Conservation (phyloP, 768 basidiomycete genomes). For the Boletus rex-veris region DNA sequence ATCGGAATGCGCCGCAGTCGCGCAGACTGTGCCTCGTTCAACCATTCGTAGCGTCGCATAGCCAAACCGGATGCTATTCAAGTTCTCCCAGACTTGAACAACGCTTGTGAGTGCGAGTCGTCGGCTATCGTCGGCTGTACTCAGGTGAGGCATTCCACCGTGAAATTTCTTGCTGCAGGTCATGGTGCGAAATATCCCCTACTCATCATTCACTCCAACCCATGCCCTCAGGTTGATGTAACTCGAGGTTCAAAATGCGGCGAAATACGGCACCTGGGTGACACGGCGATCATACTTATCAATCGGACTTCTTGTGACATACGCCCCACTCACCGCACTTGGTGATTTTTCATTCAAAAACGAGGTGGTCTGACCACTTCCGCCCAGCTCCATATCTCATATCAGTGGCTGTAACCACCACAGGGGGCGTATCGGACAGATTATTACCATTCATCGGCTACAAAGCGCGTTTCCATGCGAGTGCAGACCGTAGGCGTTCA, state of each 20-base stretch:
- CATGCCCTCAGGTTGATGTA: constrained; percentile 10
- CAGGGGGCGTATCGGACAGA: constrained; percentile 5
- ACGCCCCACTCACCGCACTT: constrained; percentile 10
- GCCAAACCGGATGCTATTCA: background rate
- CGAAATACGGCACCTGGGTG: constrained; percentile 8
- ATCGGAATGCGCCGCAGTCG: background rate
- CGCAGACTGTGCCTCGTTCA: background rate
- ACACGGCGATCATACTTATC: constrained; percentile 25
- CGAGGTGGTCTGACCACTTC: constrained; percentile 9
- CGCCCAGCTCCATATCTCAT: constrained; percentile 11
- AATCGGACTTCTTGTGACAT: constrained; percentile 18
- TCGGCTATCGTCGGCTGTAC: constrained; percentile 3
- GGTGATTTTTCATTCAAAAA: constrained; percentile 27
- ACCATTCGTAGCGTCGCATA: background rate
- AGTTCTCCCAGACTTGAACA: background rate
- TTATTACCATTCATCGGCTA: constrained; percentile 2
- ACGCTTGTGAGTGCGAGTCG: background rate
- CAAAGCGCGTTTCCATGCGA: constrained; percentile 10
- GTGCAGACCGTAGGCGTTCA: constrained; percentile 1
- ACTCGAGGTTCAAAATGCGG: constrained; percentile 12
- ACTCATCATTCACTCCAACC: background rate
- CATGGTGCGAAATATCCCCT: background rate
- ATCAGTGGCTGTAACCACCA: constrained; percentile 9
- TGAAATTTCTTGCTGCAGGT: background rate
- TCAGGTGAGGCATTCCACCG: background rate